These are phyloP conservation scores for Starmerella stigmatis DNA, from an alignment of 805 yeast species.

Conservation along the genomic window DNA sequence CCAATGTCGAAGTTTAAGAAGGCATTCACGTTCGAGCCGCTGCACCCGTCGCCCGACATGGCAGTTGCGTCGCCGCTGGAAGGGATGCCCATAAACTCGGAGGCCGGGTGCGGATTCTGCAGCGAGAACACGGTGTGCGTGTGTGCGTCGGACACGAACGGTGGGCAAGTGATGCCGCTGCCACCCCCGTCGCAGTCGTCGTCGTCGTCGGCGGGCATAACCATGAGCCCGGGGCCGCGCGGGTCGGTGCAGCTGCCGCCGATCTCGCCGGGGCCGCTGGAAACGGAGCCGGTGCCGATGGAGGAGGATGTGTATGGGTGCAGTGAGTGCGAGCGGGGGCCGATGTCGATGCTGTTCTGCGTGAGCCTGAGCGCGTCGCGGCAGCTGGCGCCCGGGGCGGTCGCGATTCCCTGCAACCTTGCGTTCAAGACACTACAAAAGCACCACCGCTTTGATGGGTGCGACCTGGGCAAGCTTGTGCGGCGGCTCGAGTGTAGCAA, in stretches of 20 bases:
- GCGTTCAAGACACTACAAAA: slow-evolving; percentile 72
- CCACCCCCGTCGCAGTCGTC: neutral
- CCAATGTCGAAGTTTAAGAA: slow-evolving; percentile 11
- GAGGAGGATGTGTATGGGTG: slow-evolving; percentile 51
- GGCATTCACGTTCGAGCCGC: slow-evolving; percentile 7
- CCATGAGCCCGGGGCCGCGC: too few relatives aligned
- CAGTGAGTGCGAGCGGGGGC: slow-evolving; percentile 33
- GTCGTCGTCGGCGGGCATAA: neutral
- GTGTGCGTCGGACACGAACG: slow-evolving; percentile 35
- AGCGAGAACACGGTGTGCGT: slow-evolving; percentile 82
- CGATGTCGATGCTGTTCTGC: slow-evolving; percentile 75
- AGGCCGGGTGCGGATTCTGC: slow-evolving; percentile 82
- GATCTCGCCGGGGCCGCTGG: neutral
- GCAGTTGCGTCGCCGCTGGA: slow-evolving; percentile 14
- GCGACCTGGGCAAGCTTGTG: slow-evolving; percentile 24
- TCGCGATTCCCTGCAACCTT: slow-evolving; percentile 63
- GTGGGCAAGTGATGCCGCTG: neutral
- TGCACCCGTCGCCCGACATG: slow-evolving; percentile 15
- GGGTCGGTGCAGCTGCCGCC: neutral
- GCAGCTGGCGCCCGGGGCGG: slow-evolving; percentile 28
- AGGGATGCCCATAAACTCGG: slow-evolving; percentile 9
- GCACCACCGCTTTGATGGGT: slow-evolving; percentile 35
- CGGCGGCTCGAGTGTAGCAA: slow-evolving; percentile 19
- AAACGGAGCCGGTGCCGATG: neutral
- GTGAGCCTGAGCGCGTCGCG: slow-evolving; percentile 32